Evolutionary conservation across 2,329 filamentous ascomycete genomes (phyloP), one percentile per base, ranked within the genome.

Genomic region (Macroventuria anomochaeta): DNA sequence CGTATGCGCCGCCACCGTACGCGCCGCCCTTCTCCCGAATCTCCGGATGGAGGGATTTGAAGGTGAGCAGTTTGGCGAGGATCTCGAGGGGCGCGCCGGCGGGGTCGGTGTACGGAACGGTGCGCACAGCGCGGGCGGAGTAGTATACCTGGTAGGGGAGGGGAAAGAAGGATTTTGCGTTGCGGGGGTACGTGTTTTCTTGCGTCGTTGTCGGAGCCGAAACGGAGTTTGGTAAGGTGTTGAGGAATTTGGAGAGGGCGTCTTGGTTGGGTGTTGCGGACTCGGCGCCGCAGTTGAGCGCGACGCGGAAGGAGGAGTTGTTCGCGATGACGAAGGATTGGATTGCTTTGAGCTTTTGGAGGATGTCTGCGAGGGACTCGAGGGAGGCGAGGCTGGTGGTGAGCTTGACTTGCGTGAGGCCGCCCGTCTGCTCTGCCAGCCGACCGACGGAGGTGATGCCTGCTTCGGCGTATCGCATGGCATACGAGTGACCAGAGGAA

Each of bases 121-220:
- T 96, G 6, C 90, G 87, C 12, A 96, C 77, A 15, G 91, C 88
- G 37, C 95, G 82, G 13, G 88, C 89, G 7, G 93, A 91, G 71
- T 97, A 97, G 72, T 96, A 97, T 28, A 99, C 95, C 76, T 99
- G 95, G 76, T 96, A 99, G 0, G 95, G 95, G 15, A 99, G 82
- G 20, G 93, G 89, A 76, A 96, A 97, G 77, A 97, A 96, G 0
- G 91, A 88, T 73, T 92, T 95, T 60, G 74, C 69, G 46, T 79
- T 77, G 8, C 70, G 73, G 2, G 74, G 74, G 46, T 75, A 76
- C 29, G 75, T 73, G 34, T 41, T 72, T 70, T 59, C 71, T 58
- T 52, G 65, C 42, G 48, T 68, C 43, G 39, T 69, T 52, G 68
- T 32, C 23, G 65, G 44, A 66, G 74, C 41, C 70, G 69, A 43